These are phyloP conservation scores for Skeletonema menzelii DNA, from an alignment of 108 stramenopile species.

Conservation along the genomic window DNA sequence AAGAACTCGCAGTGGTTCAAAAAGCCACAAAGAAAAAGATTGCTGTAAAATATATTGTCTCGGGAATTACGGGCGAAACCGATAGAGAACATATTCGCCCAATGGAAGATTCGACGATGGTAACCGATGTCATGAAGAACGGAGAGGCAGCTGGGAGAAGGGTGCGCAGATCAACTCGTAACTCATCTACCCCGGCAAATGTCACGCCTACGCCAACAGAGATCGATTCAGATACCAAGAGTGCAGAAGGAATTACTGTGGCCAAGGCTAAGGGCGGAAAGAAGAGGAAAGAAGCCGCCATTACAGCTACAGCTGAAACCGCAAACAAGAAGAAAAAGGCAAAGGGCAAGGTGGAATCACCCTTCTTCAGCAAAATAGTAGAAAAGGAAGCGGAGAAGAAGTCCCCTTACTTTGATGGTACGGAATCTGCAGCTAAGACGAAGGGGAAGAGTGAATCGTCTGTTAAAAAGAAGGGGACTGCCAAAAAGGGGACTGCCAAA, in stretches of 20 bases:
- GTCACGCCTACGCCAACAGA: conserved; percentile 1
- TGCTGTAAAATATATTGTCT: background rate
- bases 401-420: conserved; percentile 1
- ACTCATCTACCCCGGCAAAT: background rate
- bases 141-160: background rate
- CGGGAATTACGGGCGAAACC: background rate
- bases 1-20: background rate
- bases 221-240: background rate
- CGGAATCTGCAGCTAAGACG: background rate
- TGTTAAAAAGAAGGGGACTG: background rate
- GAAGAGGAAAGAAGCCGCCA: background rate
- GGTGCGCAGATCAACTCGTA: background rate
- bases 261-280: background rate
- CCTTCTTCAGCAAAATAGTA: background rate
- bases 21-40: background rate
- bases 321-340: background rate
- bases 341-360: background rate
- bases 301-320: background rate
- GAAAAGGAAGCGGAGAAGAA: background rate
- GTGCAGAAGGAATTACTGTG: background rate
- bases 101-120: background rate
- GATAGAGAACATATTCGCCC: background rate
- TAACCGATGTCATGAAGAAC: background rate
- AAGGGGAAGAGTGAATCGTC: conserved; percentile 13
- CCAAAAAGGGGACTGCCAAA: background rate